Conservation (phyloP, 257 asterid genomes). For the Handroanthus guayacan region DNA sequence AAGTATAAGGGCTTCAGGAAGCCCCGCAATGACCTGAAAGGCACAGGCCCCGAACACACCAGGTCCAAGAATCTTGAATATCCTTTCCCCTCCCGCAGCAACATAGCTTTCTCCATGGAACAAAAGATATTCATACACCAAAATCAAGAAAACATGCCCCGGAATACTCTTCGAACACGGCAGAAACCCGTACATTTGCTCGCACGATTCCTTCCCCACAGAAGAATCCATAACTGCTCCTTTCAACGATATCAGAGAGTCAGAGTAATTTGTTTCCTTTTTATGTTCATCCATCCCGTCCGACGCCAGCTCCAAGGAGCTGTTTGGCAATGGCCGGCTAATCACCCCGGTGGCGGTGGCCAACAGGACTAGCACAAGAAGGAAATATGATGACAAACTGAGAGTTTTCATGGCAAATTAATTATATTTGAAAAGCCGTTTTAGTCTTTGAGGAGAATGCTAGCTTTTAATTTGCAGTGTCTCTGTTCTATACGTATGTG, state of each 20-base stretch:
- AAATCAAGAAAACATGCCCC: conserved; percentile 61
- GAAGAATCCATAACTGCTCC: conserved; percentile 7
- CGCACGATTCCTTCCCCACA: conserved; percentile 20
- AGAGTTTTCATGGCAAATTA: conserved; percentile 24
- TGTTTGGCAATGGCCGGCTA: conserved; percentile 13
- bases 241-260: conserved; percentile 18
- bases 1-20: conserved; percentile 64
- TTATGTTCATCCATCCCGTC: conserved; percentile 13
- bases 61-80: conserved; percentile 72
- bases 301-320: conserved; percentile 16
- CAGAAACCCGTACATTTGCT: conserved; percentile 61
- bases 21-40: conserved; percentile 61
- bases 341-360: background rate
- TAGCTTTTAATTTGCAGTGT: background rate
- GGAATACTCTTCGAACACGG: conserved; percentile 53
- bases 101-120: conserved; percentile 62
- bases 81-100: conserved; percentile 55
- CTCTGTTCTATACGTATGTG: background rate
- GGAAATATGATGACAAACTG: background rate
- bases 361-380: background rate
- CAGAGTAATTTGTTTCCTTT: background rate
- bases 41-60: conserved; percentile 69
- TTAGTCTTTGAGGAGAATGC: background rate
- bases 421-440: background rate
- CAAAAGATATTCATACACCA: conserved; percentile 56